These are phyloP conservation scores for Syncephalastrum monosporum DNA, from an alignment of 371 early-diverging fungal species.

Conservation along the genomic window DNA sequence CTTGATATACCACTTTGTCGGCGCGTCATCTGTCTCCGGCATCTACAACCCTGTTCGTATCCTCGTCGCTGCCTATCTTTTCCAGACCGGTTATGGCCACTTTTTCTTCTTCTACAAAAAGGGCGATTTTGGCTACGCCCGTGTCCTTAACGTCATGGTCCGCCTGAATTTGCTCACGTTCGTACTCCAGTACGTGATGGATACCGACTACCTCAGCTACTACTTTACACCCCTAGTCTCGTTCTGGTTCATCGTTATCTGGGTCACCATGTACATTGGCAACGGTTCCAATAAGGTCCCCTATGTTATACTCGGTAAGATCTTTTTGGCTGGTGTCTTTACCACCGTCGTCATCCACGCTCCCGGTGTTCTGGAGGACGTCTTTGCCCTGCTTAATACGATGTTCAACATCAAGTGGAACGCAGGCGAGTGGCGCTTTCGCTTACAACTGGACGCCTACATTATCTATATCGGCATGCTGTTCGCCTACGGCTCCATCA, in stretches of 20 bases:
- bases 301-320: slow-evolving; percentile 48
- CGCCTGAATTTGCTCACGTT: slow-evolving; percentile 72
- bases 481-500: slow-evolving; percentile 46
- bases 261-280: slow-evolving; percentile 60
- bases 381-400: slow-evolving; percentile 39
- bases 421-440: slow-evolving; percentile 65
- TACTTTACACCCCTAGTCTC: slow-evolving; percentile 82
- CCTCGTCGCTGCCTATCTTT: slow-evolving; percentile 75
- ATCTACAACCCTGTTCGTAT: slow-evolving; percentile 74
- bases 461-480: slow-evolving; percentile 65
- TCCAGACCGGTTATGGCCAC: slow-evolving; percentile 82
- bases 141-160: slow-evolving; percentile 61
- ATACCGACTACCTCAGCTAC: slow-evolving; percentile 69
- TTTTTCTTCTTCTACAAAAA: slow-evolving; percentile 72
- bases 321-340: slow-evolving; percentile 35
- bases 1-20: slow-evolving; percentile 69
- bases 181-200: slow-evolving; percentile 66
- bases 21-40: slow-evolving; percentile 57
- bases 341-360: slow-evolving; percentile 42
- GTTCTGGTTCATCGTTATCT: slow-evolving; percentile 72
- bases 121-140: slow-evolving; percentile 60
- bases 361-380: slow-evolving; percentile 40
- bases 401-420: slow-evolving; percentile 56
- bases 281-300: slow-evolving; percentile 45
- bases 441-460: slow-evolving; percentile 59